Evolutionary conservation across 1,284 basidiomycete genomes (phyloP), one percentile per base, ranked within the genome.

Genomic region (Coriolopsis trogii): DNA sequence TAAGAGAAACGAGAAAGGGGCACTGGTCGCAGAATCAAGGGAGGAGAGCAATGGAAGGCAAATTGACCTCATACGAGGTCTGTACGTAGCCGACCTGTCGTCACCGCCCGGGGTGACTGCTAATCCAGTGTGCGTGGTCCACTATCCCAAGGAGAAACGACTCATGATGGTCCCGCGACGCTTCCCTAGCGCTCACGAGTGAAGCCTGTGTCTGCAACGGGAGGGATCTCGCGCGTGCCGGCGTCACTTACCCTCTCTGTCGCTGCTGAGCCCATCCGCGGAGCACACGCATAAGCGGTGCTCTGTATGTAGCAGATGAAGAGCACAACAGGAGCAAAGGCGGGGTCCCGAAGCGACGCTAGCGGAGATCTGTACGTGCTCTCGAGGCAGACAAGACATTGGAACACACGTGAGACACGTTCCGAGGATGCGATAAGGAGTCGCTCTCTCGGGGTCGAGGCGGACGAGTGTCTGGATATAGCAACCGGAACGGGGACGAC

Each of bases 281-380:
- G 46, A 52, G 51, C 48, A 51, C 42, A 21, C 51, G 37, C 21
- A 24, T 6, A 47, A 20, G 20, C 39, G 48, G 61, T 66, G 49
- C 64, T 65, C 69, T 72, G 73, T 73, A 49, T 55, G 72, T 62
- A 49, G 56, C 55, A 30, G 47, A 13, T 21, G 15, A 4, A 16
- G 10, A 47, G 8, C 16, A 16, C 4, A 24, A 39, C 49, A 61
- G 49, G 58, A 53, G 42, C 40, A 60, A 59, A 62, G 68, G 62
- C 57, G 68, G 75, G 75, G 64, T 74, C 74, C 74, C 73, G 72
- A 76, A 74, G 71, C 69, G 61, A 69, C 66, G 67, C 75, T 75
- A 67, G 72, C 73, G 71, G 64, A 62, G 70, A 70, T 67, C 70
- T 77, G 75, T 71, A 46, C 51, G 76, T 68, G 48, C 58, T 58